phyloP scores from a whole-genome alignment of 305 asterid genomes.

The Fraxinus paxiana region DNA sequence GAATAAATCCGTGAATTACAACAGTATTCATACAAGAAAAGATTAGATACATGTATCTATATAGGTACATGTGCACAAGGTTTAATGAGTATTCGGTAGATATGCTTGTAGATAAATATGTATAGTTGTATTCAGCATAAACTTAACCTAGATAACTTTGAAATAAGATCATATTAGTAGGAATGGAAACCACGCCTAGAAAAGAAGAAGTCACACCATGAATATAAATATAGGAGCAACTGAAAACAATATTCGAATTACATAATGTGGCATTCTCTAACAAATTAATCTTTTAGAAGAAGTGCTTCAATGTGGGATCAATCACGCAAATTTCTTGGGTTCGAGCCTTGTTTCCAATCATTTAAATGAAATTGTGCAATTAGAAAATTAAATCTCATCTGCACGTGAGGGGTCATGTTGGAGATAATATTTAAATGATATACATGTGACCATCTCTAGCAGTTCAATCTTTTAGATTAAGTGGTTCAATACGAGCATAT shows the following conservation, averaged over 20 bases:
- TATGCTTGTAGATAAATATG: not conserved
- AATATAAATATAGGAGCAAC: not conserved
- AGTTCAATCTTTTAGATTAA: not conserved
- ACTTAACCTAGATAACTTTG: not conserved
- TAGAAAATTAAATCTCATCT: not conserved
- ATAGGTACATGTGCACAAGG: not conserved
- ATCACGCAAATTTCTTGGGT: not conserved
- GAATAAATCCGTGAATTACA: not conserved
- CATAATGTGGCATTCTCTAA: not conserved
- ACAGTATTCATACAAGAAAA: not conserved
- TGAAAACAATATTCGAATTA: not conserved
- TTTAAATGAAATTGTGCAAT: not conserved
- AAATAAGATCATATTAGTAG: not conserved
- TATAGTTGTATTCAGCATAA: not conserved
- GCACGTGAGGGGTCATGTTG: not conserved
- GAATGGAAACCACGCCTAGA: not conserved
- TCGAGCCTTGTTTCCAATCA: not conserved
- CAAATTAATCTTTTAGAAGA: not conserved
- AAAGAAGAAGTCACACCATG: not conserved
- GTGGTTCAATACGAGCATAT: not conserved
- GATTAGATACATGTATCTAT: not conserved
- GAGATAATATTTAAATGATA: not conserved
- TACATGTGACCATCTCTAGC: not conserved
- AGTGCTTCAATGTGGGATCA: not conserved
- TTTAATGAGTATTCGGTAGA: not conserved